A percentile compares a stretch with the other conserved stretches of the same genome.
phyloP scores from a whole-genome alignment of 768 basidiomycete species.

The Suillus cothurnatus region DNA sequence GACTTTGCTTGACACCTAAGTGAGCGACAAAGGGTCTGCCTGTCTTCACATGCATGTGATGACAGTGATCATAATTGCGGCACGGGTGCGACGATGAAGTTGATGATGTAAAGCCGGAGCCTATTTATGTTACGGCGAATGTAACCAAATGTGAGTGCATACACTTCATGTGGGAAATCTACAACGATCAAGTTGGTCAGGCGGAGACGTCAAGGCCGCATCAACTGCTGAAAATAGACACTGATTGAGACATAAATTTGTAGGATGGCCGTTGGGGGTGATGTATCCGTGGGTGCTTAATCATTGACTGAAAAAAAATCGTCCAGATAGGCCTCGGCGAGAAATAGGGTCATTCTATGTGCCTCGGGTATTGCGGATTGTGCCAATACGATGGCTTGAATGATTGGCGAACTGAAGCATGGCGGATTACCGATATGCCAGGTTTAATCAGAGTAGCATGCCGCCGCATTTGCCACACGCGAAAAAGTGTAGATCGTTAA shows the following conservation, averaged over 20 bases:
- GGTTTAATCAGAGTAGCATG: neutral
- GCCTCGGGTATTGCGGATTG: conserved; percentile 1
- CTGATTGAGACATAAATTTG: neutral
- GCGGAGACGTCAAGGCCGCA: neutral
- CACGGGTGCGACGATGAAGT: neutral
- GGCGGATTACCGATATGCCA: neutral
- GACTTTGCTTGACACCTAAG: neutral
- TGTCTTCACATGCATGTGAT: neutral
- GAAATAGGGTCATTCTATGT: neutral
- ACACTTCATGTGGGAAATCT: neutral
- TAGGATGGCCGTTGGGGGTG: neutral
- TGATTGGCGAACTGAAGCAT: neutral
- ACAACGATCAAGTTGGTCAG: neutral
- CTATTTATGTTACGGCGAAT: neutral
- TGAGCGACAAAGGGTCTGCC: neutral
- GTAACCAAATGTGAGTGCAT: neutral
- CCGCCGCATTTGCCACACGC: neutral
- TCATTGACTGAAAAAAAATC: neutral
- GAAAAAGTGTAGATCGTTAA: neutral
- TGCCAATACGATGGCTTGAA: no score
- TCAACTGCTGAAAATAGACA: neutral
- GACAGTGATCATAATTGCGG: neutral
- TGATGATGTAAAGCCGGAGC: neutral
- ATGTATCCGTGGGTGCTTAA: neutral
- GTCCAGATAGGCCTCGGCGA: neutral